A percentile compares a stretch with the other conserved stretches of the same genome.
Conservation (phyloP, 768 basidiomycete species). For the Termitomyces heimii region DNA sequence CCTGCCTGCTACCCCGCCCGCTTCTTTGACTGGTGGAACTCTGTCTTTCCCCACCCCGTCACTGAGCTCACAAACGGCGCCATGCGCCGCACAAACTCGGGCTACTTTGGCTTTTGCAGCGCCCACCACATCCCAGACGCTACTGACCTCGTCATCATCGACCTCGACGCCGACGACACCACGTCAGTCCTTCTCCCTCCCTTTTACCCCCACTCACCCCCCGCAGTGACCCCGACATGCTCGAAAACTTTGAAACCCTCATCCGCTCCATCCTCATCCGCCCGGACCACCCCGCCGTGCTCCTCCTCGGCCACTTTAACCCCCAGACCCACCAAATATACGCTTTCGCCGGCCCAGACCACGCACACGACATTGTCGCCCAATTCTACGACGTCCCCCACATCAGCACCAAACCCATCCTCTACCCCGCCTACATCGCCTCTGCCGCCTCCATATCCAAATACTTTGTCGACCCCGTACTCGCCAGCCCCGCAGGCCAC, state of each 20-base stretch:
- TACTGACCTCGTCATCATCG: slow-evolving; percentile 91
- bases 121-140: slow-evolving; percentile 90
- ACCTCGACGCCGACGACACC: slow-evolving; percentile 88
- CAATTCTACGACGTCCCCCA: slow-evolving; percentile 98
- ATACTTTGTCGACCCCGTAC: slow-evolving; percentile 79
- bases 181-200: too few species aligned
- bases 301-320: slow-evolving; percentile 93
- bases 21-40: slow-evolving; percentile 98
- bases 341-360: slow-evolving; percentile 88
- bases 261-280: slow-evolving; percentile 88
- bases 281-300: slow-evolving; percentile 85
- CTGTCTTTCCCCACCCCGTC: slow-evolving; percentile 95
- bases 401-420: slow-evolving; percentile 75
- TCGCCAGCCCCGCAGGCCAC: slow-evolving; percentile 79
- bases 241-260: slow-evolving; percentile 88
- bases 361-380: slow-evolving; percentile 84
- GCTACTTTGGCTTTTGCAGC: slow-evolving; percentile 94
- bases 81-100: slow-evolving; percentile 85
- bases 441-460: slow-evolving; percentile 57
- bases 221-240: slow-evolving; percentile 66
- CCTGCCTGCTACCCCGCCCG: slow-evolving; percentile 86
- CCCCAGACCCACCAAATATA: slow-evolving; percentile 75
- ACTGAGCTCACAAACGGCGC: slow-evolving; percentile 98
- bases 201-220: too few species aligned
- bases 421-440: slow-evolving; percentile 79